Conservation (phyloP, 331 rosid genomes). For the Erythrophleum ivorense region DNA sequence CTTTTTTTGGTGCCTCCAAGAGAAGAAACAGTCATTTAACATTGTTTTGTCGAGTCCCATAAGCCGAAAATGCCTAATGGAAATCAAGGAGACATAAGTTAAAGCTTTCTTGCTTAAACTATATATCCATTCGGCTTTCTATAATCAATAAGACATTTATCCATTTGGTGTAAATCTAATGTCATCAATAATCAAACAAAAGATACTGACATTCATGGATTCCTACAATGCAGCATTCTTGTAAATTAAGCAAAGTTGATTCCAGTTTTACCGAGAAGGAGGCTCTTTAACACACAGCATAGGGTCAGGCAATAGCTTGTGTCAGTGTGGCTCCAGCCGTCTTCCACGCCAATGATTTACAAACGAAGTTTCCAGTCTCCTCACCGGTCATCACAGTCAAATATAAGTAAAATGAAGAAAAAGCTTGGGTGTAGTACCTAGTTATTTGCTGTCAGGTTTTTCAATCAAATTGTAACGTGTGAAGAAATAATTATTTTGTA, state of each 20-base stretch:
- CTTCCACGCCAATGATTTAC: conserved; percentile 69
- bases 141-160: background rate
- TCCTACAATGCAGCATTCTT: conserved; percentile 4
- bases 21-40: no score
- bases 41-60: no score
- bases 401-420: background rate
- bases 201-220: conserved; percentile 32
- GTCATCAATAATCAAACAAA: conserved; percentile 19
- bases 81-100: background rate
- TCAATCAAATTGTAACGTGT: background rate
- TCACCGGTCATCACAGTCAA: conserved; percentile 68
- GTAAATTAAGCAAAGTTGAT: background rate
- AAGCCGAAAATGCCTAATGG: no score
- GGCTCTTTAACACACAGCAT: conserved; percentile 64
- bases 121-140: background rate
- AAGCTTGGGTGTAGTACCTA: background rate
- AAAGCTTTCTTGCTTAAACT: background rate
- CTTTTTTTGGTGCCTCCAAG: no score
- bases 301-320: conserved; percentile 72
- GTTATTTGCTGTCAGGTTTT: background rate
- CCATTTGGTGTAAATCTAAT: background rate
- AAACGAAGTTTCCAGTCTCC: conserved; percentile 82
- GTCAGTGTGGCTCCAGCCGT: conserved; percentile 72
- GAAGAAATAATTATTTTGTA: background rate
- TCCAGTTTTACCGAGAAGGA: conserved; percentile 29